phyloP scores from a whole-genome alignment of 1,139 yeast species.

The Chernovozyma aurita region DNA sequence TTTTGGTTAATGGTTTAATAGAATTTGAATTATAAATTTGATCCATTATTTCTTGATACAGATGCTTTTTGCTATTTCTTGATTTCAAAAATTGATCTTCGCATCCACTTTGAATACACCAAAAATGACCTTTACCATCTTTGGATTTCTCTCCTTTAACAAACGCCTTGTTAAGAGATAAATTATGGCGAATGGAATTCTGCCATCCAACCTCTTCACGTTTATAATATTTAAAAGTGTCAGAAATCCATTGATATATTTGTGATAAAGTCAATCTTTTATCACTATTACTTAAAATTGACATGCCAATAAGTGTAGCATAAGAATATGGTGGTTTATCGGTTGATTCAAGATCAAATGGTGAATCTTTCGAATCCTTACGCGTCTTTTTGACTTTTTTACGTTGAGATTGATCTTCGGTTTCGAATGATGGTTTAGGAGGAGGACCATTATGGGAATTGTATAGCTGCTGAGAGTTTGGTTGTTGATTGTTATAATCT shows the following conservation, averaged over 20 bases:
- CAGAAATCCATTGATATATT: slow-evolving; percentile 89
- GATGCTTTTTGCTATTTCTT: slow-evolving; percentile 43
- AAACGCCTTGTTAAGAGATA: slow-evolving; percentile 82
- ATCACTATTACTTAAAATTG: slow-evolving; percentile 79
- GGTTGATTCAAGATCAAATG: slow-evolving; percentile 39
- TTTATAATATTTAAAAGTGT: slow-evolving; percentile 78
- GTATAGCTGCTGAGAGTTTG: slow-evolving; percentile 7
- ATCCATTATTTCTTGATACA: slow-evolving; percentile 45
- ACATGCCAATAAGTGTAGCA: slow-evolving; percentile 92
- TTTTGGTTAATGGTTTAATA: slow-evolving; percentile 8
- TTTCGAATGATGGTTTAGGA: slow-evolving; percentile 14
- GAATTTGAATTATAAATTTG: slow-evolving; percentile 26
- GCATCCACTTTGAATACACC: slow-evolving; percentile 83
- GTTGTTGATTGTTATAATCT: not conserved
- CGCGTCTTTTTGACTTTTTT: slow-evolving; percentile 23
- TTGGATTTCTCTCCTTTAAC: slow-evolving; percentile 88
- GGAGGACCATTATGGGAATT: slow-evolving; percentile 7
- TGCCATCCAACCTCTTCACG: slow-evolving; percentile 93
- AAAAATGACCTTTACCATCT: slow-evolving; percentile 95
- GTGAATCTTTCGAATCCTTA: slow-evolving; percentile 23
- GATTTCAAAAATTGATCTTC: slow-evolving; percentile 79
- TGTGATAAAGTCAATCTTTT: slow-evolving; percentile 83
- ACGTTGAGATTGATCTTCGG: slow-evolving; percentile 9
- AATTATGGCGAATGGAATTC: slow-evolving; percentile 81
- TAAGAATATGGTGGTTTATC: slow-evolving; percentile 91